Percentiles rank a stretch among this genome's conserved stretches.
These are phyloP conservation scores for Kurtzmaniella quercitrusa DNA, from an alignment of 1,139 yeast species.

Conservation along the genomic window DNA sequence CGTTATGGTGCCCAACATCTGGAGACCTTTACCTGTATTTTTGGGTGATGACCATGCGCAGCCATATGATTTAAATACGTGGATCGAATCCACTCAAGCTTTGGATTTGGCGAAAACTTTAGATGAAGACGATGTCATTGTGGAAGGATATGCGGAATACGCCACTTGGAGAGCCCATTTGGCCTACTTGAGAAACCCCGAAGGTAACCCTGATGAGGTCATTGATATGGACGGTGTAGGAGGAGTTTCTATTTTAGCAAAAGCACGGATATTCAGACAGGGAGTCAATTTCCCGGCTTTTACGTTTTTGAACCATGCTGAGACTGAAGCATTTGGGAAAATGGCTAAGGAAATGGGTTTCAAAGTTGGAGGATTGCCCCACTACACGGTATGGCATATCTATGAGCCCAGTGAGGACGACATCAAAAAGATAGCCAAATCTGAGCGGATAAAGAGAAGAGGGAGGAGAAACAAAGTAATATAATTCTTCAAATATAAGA, in stretches of 20 bases:
- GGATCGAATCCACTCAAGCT: slow-evolving; percentile 79
- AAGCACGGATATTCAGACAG: slow-evolving; percentile 73
- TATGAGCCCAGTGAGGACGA: slow-evolving; percentile 93
- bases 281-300: slow-evolving; percentile 90
- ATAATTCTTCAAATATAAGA: background rate
- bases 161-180: slow-evolving; percentile 86
- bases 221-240: slow-evolving; percentile 85
- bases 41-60: slow-evolving; percentile 60
- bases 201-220: slow-evolving; percentile 62
- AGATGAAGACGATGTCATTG: slow-evolving; percentile 82
- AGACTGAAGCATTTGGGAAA: slow-evolving; percentile 89
- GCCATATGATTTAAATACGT: slow-evolving; percentile 82
- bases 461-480: slow-evolving; percentile 5
- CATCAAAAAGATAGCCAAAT: slow-evolving; percentile 63
- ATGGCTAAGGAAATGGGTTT: slow-evolving; percentile 80
- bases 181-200: slow-evolving; percentile 63
- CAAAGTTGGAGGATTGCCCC: slow-evolving; percentile 81
- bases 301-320: slow-evolving; percentile 85
- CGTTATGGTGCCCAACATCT: slow-evolving; percentile 84
- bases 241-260: slow-evolving; percentile 82
- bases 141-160: slow-evolving; percentile 87
- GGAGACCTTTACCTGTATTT: slow-evolving; percentile 82
- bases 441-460: slow-evolving; percentile 66
- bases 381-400: slow-evolving; percentile 85
- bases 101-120: slow-evolving; percentile 60